Conservation (phyloP, 2,329 filamentous ascomycete species). For the Fusarium metavorans region DNA sequence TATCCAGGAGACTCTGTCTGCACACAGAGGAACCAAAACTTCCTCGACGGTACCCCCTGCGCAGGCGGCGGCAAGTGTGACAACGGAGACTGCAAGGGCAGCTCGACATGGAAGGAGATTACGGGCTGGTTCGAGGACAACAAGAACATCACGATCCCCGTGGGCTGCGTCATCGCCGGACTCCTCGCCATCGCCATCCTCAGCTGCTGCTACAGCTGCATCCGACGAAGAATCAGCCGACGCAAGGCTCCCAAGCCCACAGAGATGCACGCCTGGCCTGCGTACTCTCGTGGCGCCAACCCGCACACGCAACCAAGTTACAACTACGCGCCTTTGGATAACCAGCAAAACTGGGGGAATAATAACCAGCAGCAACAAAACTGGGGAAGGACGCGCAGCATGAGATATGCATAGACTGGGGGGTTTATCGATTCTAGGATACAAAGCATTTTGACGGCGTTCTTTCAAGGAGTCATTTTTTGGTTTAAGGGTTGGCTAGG, state of each 20-base stretch:
- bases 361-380: conserved; percentile 14
- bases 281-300: conserved; percentile 34
- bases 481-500: background rate
- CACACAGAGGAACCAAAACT: conserved; percentile 86
- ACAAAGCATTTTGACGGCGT: conserved; percentile 40
- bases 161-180: conserved; percentile 77
- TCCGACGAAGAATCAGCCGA: conserved; percentile 43
- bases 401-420: conserved; percentile 47
- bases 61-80: conserved; percentile 81
- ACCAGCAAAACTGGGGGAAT: conserved; percentile 29
- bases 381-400: conserved; percentile 40
- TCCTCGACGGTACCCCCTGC: conserved; percentile 91
- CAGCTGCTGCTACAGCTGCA: conserved; percentile 71
- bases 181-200: conserved; percentile 77
- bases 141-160: conserved; percentile 84
- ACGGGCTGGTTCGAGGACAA: conserved; percentile 81
- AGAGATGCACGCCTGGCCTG: conserved; percentile 44
- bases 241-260: conserved; percentile 43
- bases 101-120: conserved; percentile 77
- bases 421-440: background rate
- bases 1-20: conserved; percentile 79
- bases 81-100: conserved; percentile 82
- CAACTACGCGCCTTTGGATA: conserved; percentile 36
- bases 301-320: conserved; percentile 35
- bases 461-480: conserved; percentile 23